A percentile compares a stretch with the other conserved stretches of the same genome.
Conservation (phyloP, 257 asterid species). For the Solanum sitiens region DNA sequence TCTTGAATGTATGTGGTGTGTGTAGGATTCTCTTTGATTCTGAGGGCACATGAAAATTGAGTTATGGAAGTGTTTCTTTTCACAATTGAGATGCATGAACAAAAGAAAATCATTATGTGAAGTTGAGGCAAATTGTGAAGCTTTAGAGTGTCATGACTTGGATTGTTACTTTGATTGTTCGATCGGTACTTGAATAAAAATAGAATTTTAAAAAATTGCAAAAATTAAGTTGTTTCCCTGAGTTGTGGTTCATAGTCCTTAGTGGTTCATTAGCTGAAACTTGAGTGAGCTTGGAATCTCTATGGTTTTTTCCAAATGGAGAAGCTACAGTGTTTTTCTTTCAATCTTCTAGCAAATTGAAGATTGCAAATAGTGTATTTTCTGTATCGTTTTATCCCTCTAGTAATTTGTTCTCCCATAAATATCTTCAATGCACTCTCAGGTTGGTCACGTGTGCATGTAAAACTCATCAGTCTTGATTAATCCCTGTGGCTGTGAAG, state of each 20-base stretch:
- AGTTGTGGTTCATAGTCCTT: background rate
- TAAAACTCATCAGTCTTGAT: background rate
- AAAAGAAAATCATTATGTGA: no score
- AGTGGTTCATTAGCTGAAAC: background rate
- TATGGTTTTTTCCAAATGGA: background rate
- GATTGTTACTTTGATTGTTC: no score
- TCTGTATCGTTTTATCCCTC: background rate
- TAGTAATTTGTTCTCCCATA: background rate
- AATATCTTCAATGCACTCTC: background rate
- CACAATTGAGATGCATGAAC: no score
- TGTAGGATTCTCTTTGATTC: no score
- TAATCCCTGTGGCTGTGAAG: background rate
- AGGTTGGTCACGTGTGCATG: background rate
- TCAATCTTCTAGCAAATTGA: background rate
- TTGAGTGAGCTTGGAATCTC: background rate
- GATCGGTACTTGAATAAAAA: no score
- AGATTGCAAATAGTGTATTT: background rate
- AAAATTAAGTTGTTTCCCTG: background rate
- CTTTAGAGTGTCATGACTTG: no score
- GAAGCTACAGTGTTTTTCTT: background rate
- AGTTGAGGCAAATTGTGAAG: no score
- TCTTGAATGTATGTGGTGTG: no score
- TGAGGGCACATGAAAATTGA: no score
- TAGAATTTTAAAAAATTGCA: background rate
- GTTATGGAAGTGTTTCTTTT: no score